phyloP scores from a whole-genome alignment of 2,329 filamentous ascomycete genomes.

The Phaeosphaeria sp. region DNA sequence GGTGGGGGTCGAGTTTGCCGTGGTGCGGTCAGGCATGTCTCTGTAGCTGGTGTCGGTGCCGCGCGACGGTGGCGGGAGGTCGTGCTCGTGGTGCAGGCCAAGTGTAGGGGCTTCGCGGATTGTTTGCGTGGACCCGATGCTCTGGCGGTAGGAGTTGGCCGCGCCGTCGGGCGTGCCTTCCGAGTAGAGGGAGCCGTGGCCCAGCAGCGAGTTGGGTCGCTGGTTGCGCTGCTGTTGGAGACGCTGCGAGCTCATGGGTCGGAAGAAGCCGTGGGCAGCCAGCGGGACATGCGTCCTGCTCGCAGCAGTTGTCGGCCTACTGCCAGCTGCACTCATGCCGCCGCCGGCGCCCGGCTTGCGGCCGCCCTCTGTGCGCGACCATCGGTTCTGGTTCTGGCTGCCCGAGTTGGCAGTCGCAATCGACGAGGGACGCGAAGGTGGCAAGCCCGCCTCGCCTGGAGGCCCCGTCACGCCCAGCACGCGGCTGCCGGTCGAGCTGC shows the following conservation, averaged over 20 bases:
- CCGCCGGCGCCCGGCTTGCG: conserved; percentile 49
- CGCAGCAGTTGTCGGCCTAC: conserved; percentile 69
- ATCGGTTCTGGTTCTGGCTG: conserved; percentile 50
- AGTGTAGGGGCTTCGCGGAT: conserved; percentile 32
- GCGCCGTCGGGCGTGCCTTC: conserved; percentile 38
- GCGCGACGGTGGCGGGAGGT: conserved; percentile 65
- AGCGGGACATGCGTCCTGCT: conserved; percentile 89
- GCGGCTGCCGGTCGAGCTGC: conserved; percentile 43
- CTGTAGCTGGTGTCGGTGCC: conserved; percentile 82
- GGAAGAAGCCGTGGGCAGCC: conserved; percentile 89
- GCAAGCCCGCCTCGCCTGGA: conserved; percentile 55
- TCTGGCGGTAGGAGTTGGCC: conserved; percentile 46
- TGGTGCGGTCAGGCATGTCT: conserved; percentile 72
- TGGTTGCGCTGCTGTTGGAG: conserved; percentile 85
- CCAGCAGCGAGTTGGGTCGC: conserved; percentile 52
- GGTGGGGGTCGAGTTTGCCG: conserved; percentile 76
- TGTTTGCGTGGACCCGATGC: conserved; percentile 46
- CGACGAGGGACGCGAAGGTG: conserved; percentile 55
- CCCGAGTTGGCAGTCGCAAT: conserved; percentile 47
- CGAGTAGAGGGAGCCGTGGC: conserved; percentile 40
- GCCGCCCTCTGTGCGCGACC: conserved; percentile 59
- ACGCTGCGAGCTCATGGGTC: conserved; percentile 94
- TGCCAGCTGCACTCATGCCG: conserved; percentile 50
- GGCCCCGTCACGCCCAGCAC: conserved; percentile 53
- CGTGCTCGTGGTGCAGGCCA: conserved; percentile 43